phyloP scores from a whole-genome alignment of 148 eudicot species.

The Camellia granthamiana region DNA sequence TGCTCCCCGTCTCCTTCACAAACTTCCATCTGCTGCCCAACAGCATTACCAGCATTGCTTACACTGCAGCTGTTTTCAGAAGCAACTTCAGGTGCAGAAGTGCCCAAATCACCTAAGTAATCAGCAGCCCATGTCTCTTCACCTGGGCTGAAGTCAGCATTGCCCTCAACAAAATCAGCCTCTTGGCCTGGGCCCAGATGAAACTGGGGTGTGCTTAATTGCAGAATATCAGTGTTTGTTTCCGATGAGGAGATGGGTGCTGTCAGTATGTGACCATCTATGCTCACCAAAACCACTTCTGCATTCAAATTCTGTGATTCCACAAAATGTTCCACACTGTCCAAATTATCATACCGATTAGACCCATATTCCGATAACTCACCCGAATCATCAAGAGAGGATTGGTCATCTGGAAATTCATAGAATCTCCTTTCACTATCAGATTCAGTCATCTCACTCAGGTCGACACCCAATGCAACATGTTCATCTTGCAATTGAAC shows the following conservation, averaged over 20 bases:
- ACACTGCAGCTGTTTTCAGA: conserved; percentile 19
- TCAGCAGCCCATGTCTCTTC: conserved; percentile 55
- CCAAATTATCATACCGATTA: conserved; percentile 62
- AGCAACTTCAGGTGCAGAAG: conserved; percentile 29
- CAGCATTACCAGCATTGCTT: conserved; percentile 17
- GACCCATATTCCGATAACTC: conserved; percentile 81
- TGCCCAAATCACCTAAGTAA: conserved; percentile 39
- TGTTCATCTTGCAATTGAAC: conserved; percentile 40
- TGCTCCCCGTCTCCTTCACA: conserved; percentile 24
- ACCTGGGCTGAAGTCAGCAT: conserved; percentile 33
- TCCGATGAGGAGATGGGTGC: conserved; percentile 81
- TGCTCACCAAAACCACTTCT: conserved; percentile 90
- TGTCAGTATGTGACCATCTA: conserved; percentile 88
- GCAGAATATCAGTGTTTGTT: conserved; percentile 48
- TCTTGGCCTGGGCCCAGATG: conserved; percentile 76
- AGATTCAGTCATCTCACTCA: conserved; percentile 65
- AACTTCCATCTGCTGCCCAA: conserved; percentile 15
- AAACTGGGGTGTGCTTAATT: conserved; percentile 72
- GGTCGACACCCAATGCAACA: conserved; percentile 36
- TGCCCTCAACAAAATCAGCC: conserved; percentile 50
- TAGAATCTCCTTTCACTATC: conserved; percentile 64
- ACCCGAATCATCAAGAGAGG: conserved; percentile 57
- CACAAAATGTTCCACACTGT: conserved; percentile 45
- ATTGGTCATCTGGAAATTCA: conserved; percentile 84
- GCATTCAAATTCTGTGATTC: conserved; percentile 63